phyloP scores from a whole-genome alignment of 495 filamentous ascomycete genomes.

The Bryoglossum gracile region DNA sequence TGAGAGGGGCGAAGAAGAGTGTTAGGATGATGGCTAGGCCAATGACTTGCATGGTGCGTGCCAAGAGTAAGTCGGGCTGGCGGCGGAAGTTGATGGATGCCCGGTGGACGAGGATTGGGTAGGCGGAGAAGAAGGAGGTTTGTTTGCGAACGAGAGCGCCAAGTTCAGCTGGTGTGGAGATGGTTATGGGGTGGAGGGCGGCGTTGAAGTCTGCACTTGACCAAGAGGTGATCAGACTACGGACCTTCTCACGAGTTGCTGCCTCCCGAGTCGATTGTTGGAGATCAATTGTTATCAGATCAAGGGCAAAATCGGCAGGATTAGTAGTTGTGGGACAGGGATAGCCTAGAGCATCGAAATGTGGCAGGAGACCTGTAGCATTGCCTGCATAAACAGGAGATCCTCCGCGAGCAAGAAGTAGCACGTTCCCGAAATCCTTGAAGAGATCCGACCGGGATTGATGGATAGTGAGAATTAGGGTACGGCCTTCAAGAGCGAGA shows the following conservation, averaged over 20 bases:
- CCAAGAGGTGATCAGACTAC: constrained; percentile 49
- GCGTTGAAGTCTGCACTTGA: constrained; percentile 29
- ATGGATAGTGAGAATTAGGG: constrained; percentile 66
- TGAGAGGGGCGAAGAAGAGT: constrained; percentile 65
- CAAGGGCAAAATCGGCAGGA: constrained; percentile 68
- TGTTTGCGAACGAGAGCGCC: constrained; percentile 55
- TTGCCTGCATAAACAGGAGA: constrained; percentile 57
- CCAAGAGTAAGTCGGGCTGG: constrained; percentile 55
- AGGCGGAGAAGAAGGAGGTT: constrained; percentile 53
- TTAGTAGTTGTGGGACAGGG: constrained; percentile 60
- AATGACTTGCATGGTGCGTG: constrained; percentile 59
- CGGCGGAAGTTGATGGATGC: constrained; percentile 59
- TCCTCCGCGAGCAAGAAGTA: constrained; percentile 63
- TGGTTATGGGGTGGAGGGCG: constrained; percentile 28
- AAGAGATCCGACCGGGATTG: constrained; percentile 70
- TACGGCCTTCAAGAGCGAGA: constrained; percentile 65
- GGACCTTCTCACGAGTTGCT: constrained; percentile 51
- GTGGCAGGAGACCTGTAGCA: constrained; percentile 55
- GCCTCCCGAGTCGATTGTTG: constrained; percentile 53
- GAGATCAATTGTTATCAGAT: constrained; percentile 66
- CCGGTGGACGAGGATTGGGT: constrained; percentile 55
- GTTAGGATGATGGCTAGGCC: constrained; percentile 58
- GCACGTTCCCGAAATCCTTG: constrained; percentile 57
- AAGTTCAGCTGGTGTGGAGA: constrained; percentile 63
- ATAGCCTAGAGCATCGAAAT: constrained; percentile 53